These are phyloP conservation scores for Periconia sp. DNA, from an alignment of 2,329 filamentous ascomycete species.

Conservation along the genomic window DNA sequence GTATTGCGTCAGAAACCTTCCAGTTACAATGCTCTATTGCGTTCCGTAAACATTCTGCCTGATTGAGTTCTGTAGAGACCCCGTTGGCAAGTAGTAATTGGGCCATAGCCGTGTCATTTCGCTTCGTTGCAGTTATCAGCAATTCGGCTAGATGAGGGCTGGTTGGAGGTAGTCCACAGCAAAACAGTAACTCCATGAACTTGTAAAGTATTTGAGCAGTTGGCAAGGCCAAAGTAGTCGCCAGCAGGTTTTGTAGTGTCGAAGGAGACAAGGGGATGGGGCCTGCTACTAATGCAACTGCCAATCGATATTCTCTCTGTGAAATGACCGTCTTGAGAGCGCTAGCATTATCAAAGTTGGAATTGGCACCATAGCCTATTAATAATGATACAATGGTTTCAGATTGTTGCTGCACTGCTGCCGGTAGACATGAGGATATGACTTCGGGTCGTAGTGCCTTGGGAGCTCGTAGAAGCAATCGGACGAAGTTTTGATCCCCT, in stretches of 20 bases:
- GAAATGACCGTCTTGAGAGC: constrained; percentile 36
- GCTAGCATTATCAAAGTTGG: constrained; percentile 37
- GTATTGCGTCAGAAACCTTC: constrained; percentile 27
- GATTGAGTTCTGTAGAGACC: constrained; percentile 29
- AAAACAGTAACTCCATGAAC: constrained; percentile 36
- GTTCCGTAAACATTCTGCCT: constrained; percentile 32
- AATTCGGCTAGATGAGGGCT: constrained; percentile 30
- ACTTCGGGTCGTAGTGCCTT: constrained; percentile 33
- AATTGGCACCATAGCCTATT: constrained; percentile 36
- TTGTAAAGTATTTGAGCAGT: constrained; percentile 28
- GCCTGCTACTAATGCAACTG: constrained; percentile 31
- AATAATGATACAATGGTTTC: constrained; percentile 31
- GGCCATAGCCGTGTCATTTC: constrained; percentile 31
- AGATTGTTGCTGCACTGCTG: constrained; percentile 35
- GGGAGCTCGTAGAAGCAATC: constrained; percentile 33
- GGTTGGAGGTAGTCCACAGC: constrained; percentile 33
- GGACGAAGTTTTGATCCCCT: constrained; percentile 32
- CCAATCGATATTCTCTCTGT: constrained; percentile 30
- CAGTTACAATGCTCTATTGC: constrained; percentile 33
- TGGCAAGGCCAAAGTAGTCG: constrained; percentile 30
- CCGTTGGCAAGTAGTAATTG: constrained; percentile 34
- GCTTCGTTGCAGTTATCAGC: constrained; percentile 30
- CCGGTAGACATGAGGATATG: constrained; percentile 35
- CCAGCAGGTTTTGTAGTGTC: constrained; percentile 33
- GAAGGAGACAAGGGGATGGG: constrained; percentile 21